These are phyloP conservation scores for Fusarium nanum DNA, from an alignment of 2,329 filamentous ascomycete species.

Conservation along the genomic window DNA sequence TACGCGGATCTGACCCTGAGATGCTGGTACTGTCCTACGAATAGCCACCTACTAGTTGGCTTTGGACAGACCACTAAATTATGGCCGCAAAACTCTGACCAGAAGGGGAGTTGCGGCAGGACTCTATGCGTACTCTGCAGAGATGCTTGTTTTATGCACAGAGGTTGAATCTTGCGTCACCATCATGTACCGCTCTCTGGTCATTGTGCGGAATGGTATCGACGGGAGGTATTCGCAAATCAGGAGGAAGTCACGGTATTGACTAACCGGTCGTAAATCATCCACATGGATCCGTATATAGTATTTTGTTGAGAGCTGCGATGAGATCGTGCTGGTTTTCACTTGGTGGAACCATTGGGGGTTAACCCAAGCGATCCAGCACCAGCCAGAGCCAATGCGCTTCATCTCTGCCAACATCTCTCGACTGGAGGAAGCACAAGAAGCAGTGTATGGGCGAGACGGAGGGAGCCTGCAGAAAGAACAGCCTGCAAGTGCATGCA, in stretches of 20 bases:
- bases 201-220: not conserved
- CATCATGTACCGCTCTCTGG: not conserved
- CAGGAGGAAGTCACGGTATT: slow-evolving; percentile 24
- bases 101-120: not conserved
- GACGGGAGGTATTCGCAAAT: slow-evolving; percentile 14
- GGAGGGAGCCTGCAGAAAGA: slow-evolving; percentile 17
- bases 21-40: not conserved
- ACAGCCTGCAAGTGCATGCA: slow-evolving; percentile 46
- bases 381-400: slow-evolving; percentile 27
- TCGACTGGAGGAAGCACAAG: slow-evolving; percentile 19
- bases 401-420: slow-evolving; percentile 34
- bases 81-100: slow-evolving; percentile 8
- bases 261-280: slow-evolving; percentile 49
- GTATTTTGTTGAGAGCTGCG: slow-evolving; percentile 41
- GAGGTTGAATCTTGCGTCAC: not conserved
- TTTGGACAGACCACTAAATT: slow-evolving; percentile 1
- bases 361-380: slow-evolving; percentile 39
- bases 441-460: slow-evolving; percentile 10
- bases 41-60: not conserved
- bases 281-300: slow-evolving; percentile 54
- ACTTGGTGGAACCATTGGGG: slow-evolving; percentile 40
- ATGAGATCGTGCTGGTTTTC: slow-evolving; percentile 27
- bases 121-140: not conserved
- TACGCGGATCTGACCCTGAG: not conserved
- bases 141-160: not conserved